These are phyloP conservation scores for Pseudozyma tsukubaensis DNA, from an alignment of 1,284 basidiomycete genomes.

Conservation along the genomic window DNA sequence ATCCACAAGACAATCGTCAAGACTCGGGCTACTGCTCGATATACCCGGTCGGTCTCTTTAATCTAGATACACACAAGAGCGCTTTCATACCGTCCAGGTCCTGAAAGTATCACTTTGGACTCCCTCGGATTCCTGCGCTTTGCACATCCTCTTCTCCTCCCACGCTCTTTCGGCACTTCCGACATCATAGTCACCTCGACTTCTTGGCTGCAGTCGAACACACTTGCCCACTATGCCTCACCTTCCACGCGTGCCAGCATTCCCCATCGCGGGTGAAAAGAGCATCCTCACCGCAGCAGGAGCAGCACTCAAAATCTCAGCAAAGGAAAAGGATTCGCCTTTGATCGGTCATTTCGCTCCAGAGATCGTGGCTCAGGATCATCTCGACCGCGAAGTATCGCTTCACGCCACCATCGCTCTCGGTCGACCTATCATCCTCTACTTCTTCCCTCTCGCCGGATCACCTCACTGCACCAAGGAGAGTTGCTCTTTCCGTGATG, in stretches of 20 bases:
- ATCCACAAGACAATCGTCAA: no score
- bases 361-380: conserved; percentile 57
- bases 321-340: conserved; percentile 43
- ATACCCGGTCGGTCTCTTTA: no score
- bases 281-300: conserved; percentile 45
- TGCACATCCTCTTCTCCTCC: background rate
- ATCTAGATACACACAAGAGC: no score
- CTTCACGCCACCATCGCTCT: conserved; percentile 58
- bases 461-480: conserved; percentile 62
- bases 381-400: conserved; percentile 50
- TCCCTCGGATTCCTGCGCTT: no score
- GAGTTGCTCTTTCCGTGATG: conserved; percentile 58
- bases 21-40: no score
- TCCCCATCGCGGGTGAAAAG: conserved; percentile 54
- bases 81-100: no score
- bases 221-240: conserved; percentile 25
- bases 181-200: background rate
- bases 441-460: conserved; percentile 63
- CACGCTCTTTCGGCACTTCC: conserved; percentile 6
- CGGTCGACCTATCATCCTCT: conserved; percentile 59
- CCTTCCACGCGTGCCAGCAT: conserved; percentile 46
- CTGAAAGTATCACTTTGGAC: no score
- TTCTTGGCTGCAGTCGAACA: background rate
- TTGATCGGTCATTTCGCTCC: conserved; percentile 56
- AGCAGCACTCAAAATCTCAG: conserved; percentile 40